Base-by-base conservation (phyloP, 352 stramenopile species). In the Phytophthora citrophthora region DNA sequence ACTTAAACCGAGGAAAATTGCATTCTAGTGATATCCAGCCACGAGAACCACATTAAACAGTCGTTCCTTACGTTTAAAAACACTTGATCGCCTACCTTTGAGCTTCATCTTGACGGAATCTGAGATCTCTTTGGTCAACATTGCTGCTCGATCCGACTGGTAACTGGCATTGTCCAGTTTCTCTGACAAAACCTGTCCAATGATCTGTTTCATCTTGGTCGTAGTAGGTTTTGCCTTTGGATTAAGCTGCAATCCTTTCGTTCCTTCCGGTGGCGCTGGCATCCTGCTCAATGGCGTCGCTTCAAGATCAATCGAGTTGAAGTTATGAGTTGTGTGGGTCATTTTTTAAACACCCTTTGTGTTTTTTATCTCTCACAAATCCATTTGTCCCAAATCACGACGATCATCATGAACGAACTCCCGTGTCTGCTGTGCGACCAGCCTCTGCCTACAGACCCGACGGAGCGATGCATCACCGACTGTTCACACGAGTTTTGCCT, bases 1-100 rank as follows among this genome's bases (percentile, higher is more conserved):
- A 97, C 64, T 97, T 97, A 76, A 90, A 97, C 11, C 90, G 76
- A 46, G 83, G 56, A 53, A 93, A 91, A 52, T 96, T 91, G 62
- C 81, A 74, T 16, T 74, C 70, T 84, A 27, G 1, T 39, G 20
- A 39, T 43, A 52, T 15, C 29, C 6, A 48, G 36, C 11, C 36
- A 2, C 32, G 18, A 36, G 2, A 6, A 10, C 29, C 11, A 1
- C 34, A 43, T 50, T 12, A 49, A 3, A 34, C 11, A 13, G 1
- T 4, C 2, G 7, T 13, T 11, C 29, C 2, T 34, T 34, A 3
- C 27, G 12, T 29, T 10, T 6, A 10, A 26, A 12, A 53, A 5
- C 27, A 26, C 24, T 10, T 18, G 6, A 9, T 4, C 1, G 3
- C 15, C 5, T 7, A 94, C 86, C 86, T 86, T 94, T 94, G 12